Evolutionary conservation across 2,329 filamentous ascomycete species (phyloP).

Genomic region (Drechslerella dactyloides): DNA sequence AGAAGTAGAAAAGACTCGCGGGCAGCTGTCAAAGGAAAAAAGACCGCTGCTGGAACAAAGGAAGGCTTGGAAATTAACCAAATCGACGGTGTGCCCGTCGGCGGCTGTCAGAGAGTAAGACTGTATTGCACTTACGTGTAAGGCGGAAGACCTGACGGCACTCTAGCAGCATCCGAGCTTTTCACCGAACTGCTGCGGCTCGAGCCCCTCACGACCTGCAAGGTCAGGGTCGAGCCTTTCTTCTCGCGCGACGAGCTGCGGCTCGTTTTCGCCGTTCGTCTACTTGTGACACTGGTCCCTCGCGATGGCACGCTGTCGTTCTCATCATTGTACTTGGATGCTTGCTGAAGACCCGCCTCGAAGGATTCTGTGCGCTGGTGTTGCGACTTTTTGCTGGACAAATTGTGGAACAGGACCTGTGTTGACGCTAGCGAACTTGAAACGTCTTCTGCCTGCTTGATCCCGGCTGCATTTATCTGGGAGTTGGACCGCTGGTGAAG

Average conservation of each 20-base stretch:
- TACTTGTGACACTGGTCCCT: constrained; percentile 49
- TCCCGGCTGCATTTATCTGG: constrained; percentile 48
- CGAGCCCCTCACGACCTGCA: constrained; percentile 32
- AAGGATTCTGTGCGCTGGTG: constrained; percentile 39
- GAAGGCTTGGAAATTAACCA: constrained; percentile 31
- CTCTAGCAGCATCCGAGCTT: constrained; percentile 35
- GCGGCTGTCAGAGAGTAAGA: constrained; percentile 42
- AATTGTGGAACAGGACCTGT: constrained; percentile 51
- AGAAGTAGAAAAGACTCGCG: constrained; percentile 14
- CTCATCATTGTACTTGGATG: constrained; percentile 43
- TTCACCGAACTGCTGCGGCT: constrained; percentile 40
- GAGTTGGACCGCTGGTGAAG: constrained; percentile 50
- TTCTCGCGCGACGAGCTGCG: constrained; percentile 45
- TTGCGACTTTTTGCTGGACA: constrained; percentile 48
- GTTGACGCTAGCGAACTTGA: constrained; percentile 51
- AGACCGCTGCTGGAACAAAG: constrained; percentile 21
- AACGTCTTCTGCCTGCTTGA: constrained; percentile 48
- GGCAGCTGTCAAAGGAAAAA: constrained; percentile 16
- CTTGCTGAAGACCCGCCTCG: constrained; percentile 35
- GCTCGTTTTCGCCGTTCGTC: constrained; percentile 47
- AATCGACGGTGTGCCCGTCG: constrained; percentile 34
- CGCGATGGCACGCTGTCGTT: constrained; percentile 45
- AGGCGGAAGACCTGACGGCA: constrained; percentile 36
- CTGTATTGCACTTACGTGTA: constrained; percentile 44
- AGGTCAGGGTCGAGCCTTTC: constrained; percentile 27